phyloP scores from a whole-genome alignment of 768 basidiomycete genomes.

The Ramaria sp. region DNA sequence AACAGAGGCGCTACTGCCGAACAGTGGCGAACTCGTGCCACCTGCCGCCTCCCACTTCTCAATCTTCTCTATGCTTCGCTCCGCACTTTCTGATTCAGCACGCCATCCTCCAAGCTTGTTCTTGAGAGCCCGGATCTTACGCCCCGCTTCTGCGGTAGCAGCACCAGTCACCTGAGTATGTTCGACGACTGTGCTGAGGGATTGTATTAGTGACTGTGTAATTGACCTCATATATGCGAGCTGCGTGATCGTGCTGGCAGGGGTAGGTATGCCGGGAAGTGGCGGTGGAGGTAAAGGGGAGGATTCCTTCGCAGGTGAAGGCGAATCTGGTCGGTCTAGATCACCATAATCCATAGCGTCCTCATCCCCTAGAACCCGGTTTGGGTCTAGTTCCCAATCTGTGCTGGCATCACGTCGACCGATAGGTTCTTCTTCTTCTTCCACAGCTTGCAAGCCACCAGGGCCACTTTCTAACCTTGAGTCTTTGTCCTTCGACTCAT shows the following conservation, averaged over 20 bases:
- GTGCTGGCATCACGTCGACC: neutral
- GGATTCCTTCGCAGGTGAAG: slow-evolving; percentile 46
- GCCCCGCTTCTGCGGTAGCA: slow-evolving; percentile 73
- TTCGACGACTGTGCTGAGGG: slow-evolving; percentile 71
- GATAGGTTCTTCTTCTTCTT: slow-evolving; percentile 19
- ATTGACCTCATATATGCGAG: slow-evolving; percentile 61
- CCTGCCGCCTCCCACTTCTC: slow-evolving; percentile 63
- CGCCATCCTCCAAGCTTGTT: slow-evolving; percentile 76
- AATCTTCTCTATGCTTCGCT: slow-evolving; percentile 63
- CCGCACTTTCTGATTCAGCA: slow-evolving; percentile 77
- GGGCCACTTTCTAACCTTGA: slow-evolving; percentile 11
- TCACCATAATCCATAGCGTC: slow-evolving; percentile 39
- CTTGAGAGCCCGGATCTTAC: slow-evolving; percentile 77
- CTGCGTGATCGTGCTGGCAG: slow-evolving; percentile 51
- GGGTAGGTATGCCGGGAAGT: slow-evolving; percentile 40
- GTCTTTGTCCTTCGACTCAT: slow-evolving; percentile 22
- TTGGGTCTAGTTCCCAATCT: slow-evolving; percentile 53
- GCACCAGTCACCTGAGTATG: slow-evolving; percentile 85
- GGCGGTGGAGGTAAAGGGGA: slow-evolving; percentile 39
- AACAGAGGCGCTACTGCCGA: slow-evolving; percentile 16
- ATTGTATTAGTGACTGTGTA: slow-evolving; percentile 64
- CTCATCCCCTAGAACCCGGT: slow-evolving; percentile 34
- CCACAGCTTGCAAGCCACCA: slow-evolving; percentile 19
- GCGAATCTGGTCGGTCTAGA: slow-evolving; percentile 23
- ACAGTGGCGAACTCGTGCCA: neutral